Evolutionary conservation across 345 rosid species (phyloP).

Genomic region (Eucalyptus erythrocorys): DNA sequence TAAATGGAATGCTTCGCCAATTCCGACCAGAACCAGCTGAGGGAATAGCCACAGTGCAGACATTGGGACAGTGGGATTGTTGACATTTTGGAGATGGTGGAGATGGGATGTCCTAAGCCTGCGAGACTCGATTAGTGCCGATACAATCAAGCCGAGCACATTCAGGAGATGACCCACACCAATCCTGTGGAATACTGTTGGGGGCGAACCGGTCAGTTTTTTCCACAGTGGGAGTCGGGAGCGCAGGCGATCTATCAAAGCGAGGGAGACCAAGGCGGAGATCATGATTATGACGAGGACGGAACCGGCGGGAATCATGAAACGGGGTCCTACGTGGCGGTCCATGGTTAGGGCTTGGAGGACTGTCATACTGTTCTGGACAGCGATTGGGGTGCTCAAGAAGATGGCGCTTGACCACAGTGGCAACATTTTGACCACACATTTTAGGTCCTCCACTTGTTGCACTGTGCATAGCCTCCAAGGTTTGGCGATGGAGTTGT

Average conservation of each 20-base stretch:
- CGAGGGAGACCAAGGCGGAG: slow-evolving; percentile 7
- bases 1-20: slow-evolving; percentile 34
- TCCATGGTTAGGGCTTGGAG: slow-evolving; percentile 43
- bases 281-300: slow-evolving; percentile 9
- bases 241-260: slow-evolving; percentile 16
- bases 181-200: slow-evolving; percentile 19
- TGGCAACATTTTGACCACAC: slow-evolving; percentile 26
- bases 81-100: not conserved
- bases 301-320: slow-evolving; percentile 34
- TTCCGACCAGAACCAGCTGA: slow-evolving; percentile 20
- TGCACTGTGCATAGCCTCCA: slow-evolving; percentile 47
- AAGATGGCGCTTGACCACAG: slow-evolving; percentile 16
- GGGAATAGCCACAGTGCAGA: slow-evolving; percentile 36
- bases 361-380: slow-evolving; percentile 12
- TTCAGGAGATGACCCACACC: slow-evolving; percentile 34
- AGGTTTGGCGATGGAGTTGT: slow-evolving; percentile 6
- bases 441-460: slow-evolving; percentile 56
- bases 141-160: slow-evolving; percentile 11
- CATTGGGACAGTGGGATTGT: slow-evolving; percentile 7
- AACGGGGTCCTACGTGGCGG: slow-evolving; percentile 21
- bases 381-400: slow-evolving; percentile 11
- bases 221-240: slow-evolving; percentile 11
- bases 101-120: slow-evolving; percentile 9
- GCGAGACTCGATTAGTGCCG: slow-evolving; percentile 31
- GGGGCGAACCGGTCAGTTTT: not conserved